Conservation (phyloP, 257 asterid genomes). For the Solanum medicagineum region DNA sequence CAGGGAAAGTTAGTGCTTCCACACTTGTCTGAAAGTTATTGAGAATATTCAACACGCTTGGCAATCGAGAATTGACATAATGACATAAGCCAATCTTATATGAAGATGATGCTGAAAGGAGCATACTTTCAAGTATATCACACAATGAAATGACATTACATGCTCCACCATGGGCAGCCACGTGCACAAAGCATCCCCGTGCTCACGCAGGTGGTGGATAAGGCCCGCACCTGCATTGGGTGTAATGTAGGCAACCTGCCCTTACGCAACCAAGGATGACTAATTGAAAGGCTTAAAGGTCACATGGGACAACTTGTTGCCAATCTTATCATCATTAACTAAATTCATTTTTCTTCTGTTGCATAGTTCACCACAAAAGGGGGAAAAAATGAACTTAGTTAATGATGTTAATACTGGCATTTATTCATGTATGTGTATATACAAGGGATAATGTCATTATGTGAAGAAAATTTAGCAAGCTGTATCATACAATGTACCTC, state of each 20-base stretch:
- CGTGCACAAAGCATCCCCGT: not conserved
- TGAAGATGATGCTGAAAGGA: not conserved
- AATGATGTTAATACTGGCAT: not conserved
- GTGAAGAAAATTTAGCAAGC: not conserved
- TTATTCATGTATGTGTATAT: not conserved
- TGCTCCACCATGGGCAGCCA: not conserved
- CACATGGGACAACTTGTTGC: not conserved
- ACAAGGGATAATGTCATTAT: not conserved
- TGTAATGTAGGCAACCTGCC: not conserved
- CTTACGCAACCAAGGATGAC: not conserved
- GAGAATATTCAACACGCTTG: not conserved
- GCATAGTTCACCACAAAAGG: not conserved
- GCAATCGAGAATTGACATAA: not conserved
- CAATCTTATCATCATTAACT: not conserved
- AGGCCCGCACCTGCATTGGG: not conserved
- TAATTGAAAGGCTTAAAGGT: not conserved
- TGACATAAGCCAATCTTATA: not conserved
- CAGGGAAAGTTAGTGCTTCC: not conserved
- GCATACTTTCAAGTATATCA: not conserved
- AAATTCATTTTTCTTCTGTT: not conserved
- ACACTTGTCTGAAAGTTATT: not conserved
- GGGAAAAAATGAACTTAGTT: not conserved
- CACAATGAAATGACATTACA: not conserved
- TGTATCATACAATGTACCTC: not conserved
- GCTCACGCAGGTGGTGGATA: not conserved